Evolutionary conservation across 257 asterid species (phyloP), one percentile per base, ranked within the genome.

Genomic region (Anisodus acutangulus): DNA sequence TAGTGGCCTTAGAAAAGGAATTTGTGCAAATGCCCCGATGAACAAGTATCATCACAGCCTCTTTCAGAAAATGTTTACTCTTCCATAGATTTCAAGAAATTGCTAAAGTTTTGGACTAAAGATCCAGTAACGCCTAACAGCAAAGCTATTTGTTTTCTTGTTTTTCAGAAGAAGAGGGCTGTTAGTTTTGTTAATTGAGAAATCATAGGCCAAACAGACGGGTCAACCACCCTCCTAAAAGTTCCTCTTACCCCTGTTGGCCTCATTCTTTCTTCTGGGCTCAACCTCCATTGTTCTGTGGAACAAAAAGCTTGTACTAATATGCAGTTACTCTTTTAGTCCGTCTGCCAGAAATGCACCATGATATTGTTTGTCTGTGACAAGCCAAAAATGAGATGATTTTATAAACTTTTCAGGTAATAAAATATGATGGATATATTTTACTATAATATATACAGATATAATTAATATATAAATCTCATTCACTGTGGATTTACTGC

Each of bases 141-240:
- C 60, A 3, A 74, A 74, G 80, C 19, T 47, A 22, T 74, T 47
- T 74, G 59, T 9, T 43, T 43, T 45, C 79, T 71, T 47, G 60
- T 59, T 31, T 49, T 72, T 47, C 60, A 69, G 78, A 69, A 69
- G 16, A 39, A 69, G 53, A 72, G 80, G 43, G 80, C 53, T 72
- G 60, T 47, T 72, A 26, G 59, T 72, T 72, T 72, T 47, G 35
- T 19, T 45, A 72, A 3, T n/a, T 47, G 4, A 72, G 59, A 71
- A 72, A 45, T 45, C 58, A 72, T 45, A 45, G 58, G 80, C 16
- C 59, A 72, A 72, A 19, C 41, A 9, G 58, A 72, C 39, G 6
- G 57, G 41, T 11, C 57, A 71, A 62, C 69, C 69, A 22, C 39
- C 80, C n/a, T 72, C 59, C 58, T 45, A 72, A 57, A 72, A 19